phyloP scores from a whole-genome alignment of 2,329 filamentous ascomycete genomes.

The Penicillium capsulatum region DNA sequence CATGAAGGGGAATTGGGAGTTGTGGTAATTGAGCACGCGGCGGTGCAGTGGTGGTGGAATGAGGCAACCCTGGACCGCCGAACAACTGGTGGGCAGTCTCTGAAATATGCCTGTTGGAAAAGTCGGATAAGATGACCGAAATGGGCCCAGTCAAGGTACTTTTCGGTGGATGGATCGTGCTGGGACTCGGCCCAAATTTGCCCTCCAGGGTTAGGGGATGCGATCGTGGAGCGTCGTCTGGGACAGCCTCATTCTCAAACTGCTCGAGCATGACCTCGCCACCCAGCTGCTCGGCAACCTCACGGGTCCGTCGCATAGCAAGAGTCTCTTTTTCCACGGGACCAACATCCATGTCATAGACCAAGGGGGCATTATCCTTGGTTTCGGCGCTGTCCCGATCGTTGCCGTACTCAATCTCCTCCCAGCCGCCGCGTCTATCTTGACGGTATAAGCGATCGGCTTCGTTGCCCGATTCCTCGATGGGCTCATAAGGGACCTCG shows the following conservation, averaged over 20 bases:
- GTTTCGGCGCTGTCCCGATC: slow-evolving; percentile 13
- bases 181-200: slow-evolving; percentile 68
- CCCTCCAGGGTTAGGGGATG: slow-evolving; percentile 72
- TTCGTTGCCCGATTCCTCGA: slow-evolving; percentile 29
- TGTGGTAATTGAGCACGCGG: slow-evolving; percentile 49
- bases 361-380: slow-evolving; percentile 24
- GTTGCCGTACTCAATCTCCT: slow-evolving; percentile 28
- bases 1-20: slow-evolving; percentile 55
- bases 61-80: slow-evolving; percentile 70
- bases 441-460: slow-evolving; percentile 35
- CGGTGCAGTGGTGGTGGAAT: slow-evolving; percentile 67
- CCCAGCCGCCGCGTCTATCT: slow-evolving; percentile 37
- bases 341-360: slow-evolving; percentile 30
- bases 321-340: slow-evolving; percentile 26
- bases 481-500: slow-evolving; percentile 13
- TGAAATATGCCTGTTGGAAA: slow-evolving; percentile 69
- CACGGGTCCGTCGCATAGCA: slow-evolving; percentile 33
- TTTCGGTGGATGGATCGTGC: slow-evolving; percentile 70
- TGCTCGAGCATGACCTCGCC: slow-evolving; percentile 44
- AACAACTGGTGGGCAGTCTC: slow-evolving; percentile 69
- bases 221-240: slow-evolving; percentile 51
- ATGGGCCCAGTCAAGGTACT: slow-evolving; percentile 67
- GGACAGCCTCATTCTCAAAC: slow-evolving; percentile 39
- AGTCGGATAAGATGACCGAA: slow-evolving; percentile 60
- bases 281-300: slow-evolving; percentile 39